Percentiles rank a stretch among this genome's conserved stretches.
Evolutionary conservation across 768 basidiomycete genomes (phyloP).

Genomic region (Crucibulum laeve): DNA sequence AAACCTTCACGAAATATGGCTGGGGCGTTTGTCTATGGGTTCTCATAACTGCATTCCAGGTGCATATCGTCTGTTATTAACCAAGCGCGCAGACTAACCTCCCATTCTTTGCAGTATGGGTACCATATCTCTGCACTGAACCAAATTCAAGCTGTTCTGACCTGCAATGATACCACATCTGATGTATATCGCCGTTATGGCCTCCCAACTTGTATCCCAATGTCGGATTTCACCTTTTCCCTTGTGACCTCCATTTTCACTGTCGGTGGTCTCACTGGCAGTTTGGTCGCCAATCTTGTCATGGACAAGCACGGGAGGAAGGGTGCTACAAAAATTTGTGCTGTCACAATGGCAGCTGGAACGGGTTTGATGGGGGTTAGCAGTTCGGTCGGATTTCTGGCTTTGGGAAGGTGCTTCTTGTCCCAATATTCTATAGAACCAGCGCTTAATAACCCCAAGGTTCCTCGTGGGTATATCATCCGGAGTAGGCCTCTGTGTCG

Average conservation of each 20-base stretch:
- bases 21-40: slow-evolving; percentile 69
- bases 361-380: slow-evolving; percentile 65
- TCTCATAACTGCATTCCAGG: slow-evolving; percentile 57
- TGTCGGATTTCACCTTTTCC: slow-evolving; percentile 76
- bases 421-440: slow-evolving; percentile 1
- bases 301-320: slow-evolving; percentile 74
- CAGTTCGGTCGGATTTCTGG: slow-evolving; percentile 47
- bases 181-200: slow-evolving; percentile 22
- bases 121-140: slow-evolving; percentile 92
- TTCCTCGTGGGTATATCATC: slow-evolving; percentile 67
- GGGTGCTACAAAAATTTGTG: slow-evolving; percentile 57
- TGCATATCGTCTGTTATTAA: slow-evolving; percentile 8
- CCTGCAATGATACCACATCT: slow-evolving; percentile 44
- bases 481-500: slow-evolving; percentile 72
- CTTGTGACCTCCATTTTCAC: slow-evolving; percentile 84
- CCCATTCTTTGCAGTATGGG: slow-evolving; percentile 56
- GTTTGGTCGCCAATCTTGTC: slow-evolving; percentile 57
- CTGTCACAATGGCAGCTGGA: slow-evolving; percentile 52
- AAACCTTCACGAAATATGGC: slow-evolving; percentile 54
- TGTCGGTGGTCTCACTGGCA: slow-evolving; percentile 81
- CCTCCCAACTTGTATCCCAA: slow-evolving; percentile 73
- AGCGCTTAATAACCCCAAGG: slow-evolving; percentile 25
- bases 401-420: slow-evolving; percentile 57
- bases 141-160: slow-evolving; percentile 76
- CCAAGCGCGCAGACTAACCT: slow-evolving; percentile 2